Conservation (phyloP, 1,284 basidiomycete species). For the Bjerkandera adusta region DNA sequence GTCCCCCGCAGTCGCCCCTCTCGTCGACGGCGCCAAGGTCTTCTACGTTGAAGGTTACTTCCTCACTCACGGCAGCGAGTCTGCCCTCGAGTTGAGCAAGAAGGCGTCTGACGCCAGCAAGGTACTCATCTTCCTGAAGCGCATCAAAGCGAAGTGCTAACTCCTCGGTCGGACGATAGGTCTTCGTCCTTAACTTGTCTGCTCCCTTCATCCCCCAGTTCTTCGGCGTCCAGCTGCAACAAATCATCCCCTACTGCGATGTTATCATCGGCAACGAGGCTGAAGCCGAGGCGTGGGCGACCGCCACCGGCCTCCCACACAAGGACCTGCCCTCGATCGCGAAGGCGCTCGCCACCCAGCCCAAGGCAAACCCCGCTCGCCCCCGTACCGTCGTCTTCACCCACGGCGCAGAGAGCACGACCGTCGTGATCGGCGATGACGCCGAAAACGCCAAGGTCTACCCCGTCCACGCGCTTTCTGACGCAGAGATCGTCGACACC, state of each 20-base stretch:
- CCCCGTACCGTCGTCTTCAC: slow-evolving; percentile 91
- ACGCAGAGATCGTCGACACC: slow-evolving; percentile 88
- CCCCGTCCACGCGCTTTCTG: slow-evolving; percentile 61
- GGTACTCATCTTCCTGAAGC: slow-evolving; percentile 43
- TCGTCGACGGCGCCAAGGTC: slow-evolving; percentile 80
- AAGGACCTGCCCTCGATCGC: slow-evolving; percentile 72
- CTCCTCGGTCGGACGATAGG: too few relatives aligned
- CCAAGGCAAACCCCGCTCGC: slow-evolving; percentile 70
- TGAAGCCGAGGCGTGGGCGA: slow-evolving; percentile 89
- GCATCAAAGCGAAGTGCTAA: not conserved
- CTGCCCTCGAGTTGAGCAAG: slow-evolving; percentile 76
- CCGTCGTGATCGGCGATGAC: slow-evolving; percentile 69
- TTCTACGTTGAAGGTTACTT: slow-evolving; percentile 99
- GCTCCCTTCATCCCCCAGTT: slow-evolving; percentile 98
- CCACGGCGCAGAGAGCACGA: slow-evolving; percentile 82
- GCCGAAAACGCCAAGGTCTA: slow-evolving; percentile 55
- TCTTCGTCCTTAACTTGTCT: slow-evolving; percentile 91
- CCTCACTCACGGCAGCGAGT: slow-evolving; percentile 88
- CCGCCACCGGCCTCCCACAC: slow-evolving; percentile 55
- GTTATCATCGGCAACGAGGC: slow-evolving; percentile 93
- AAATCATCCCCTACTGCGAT: slow-evolving; percentile 82
- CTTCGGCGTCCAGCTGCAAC: slow-evolving; percentile 81
- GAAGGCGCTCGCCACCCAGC: slow-evolving; percentile 64
- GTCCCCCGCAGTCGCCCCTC: slow-evolving; percentile 73
- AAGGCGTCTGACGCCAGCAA: slow-evolving; percentile 80